Evolutionary conservation across 495 filamentous ascomycete genomes (phyloP).

Genomic region (Parathielavia appendiculata): DNA sequence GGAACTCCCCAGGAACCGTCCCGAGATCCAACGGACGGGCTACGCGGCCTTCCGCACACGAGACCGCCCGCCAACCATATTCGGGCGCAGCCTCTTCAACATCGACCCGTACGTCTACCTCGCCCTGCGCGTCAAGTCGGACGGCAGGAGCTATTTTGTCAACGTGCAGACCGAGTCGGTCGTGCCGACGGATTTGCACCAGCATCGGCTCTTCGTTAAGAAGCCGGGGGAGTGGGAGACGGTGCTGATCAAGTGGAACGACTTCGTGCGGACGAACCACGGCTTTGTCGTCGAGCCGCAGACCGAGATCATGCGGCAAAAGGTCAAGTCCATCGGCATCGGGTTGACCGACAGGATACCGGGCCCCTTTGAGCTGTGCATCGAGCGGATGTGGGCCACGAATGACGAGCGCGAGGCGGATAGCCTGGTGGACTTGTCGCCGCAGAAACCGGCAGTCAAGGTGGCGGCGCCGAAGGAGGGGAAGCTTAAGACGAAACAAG

Average conservation of each 20-base stretch:
- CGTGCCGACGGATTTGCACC: conserved; percentile 88
- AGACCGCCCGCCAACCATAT: conserved; percentile 58
- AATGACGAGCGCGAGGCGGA: conserved; percentile 49
- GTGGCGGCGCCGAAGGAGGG: conserved; percentile 23
- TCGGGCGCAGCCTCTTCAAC: conserved; percentile 79
- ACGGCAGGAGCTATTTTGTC: conserved; percentile 87
- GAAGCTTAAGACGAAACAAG: conserved; percentile 45
- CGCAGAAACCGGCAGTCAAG: not conserved
- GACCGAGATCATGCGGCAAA: conserved; percentile 75
- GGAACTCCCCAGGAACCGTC: conserved; percentile 67
- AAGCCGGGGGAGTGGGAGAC: conserved; percentile 89
- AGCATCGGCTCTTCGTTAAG: conserved; percentile 82
- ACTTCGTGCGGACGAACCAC: conserved; percentile 92
- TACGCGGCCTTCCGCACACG: conserved; percentile 83
- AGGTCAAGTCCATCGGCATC: conserved; percentile 78
- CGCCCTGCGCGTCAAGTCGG: conserved; percentile 82
- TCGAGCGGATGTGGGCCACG: conserved; percentile 82
- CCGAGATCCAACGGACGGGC: conserved; percentile 66
- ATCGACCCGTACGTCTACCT: conserved; percentile 84
- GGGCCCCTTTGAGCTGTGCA: conserved; percentile 76
- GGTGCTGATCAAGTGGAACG: conserved; percentile 76
- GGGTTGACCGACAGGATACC: conserved; percentile 83
- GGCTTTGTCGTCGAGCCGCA: conserved; percentile 89
- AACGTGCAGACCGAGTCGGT: conserved; percentile 94
- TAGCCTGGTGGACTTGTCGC: conserved; percentile 13